Percentiles rank a stretch among this genome's conserved stretches.
phyloP scores from a whole-genome alignment of 192 early-diverging fungal genomes.

The Dissophora ornata region DNA sequence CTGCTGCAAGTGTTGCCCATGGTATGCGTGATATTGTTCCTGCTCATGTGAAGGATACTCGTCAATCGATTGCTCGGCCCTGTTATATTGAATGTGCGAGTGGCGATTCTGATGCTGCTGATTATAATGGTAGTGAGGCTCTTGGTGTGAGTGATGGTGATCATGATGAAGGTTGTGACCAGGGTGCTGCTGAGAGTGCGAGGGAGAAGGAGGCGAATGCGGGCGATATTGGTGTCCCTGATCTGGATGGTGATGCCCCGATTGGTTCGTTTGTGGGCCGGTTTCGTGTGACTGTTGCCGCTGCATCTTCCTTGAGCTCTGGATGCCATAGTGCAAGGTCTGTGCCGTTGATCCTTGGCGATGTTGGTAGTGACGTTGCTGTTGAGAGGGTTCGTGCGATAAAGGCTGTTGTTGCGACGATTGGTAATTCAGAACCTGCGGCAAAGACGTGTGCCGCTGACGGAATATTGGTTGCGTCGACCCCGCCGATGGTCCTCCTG shows the following conservation, averaged over 20 bases:
- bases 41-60: not conserved
- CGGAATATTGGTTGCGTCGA: conserved; percentile 3
- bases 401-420: conserved; percentile 20
- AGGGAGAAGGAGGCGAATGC: conserved; percentile 10
- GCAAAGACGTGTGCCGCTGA: conserved; percentile 35
- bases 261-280: not conserved
- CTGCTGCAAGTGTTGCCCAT: conserved; percentile 8
- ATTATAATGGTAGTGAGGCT: not conserved
- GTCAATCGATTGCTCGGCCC: not conserved
- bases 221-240: not conserved
- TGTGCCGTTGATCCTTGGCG: not conserved
- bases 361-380: not conserved
- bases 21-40: not conserved
- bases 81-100: not conserved
- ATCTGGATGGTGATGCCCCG: not conserved
- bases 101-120: conserved; percentile 9
- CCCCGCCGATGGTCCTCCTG: not conserved
- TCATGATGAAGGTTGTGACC: conserved; percentile 9
- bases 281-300: not conserved
- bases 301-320: not conserved
- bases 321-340: conserved; percentile 28
- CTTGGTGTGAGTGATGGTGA: conserved; percentile 43
- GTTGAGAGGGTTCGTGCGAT: conserved; percentile 16
- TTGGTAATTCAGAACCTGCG: conserved; percentile 26
- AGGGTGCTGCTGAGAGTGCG: not conserved